These are phyloP conservation scores for Suhomyces terraborum DNA, from an alignment of 1,139 yeast genomes.

Conservation along the genomic window DNA sequence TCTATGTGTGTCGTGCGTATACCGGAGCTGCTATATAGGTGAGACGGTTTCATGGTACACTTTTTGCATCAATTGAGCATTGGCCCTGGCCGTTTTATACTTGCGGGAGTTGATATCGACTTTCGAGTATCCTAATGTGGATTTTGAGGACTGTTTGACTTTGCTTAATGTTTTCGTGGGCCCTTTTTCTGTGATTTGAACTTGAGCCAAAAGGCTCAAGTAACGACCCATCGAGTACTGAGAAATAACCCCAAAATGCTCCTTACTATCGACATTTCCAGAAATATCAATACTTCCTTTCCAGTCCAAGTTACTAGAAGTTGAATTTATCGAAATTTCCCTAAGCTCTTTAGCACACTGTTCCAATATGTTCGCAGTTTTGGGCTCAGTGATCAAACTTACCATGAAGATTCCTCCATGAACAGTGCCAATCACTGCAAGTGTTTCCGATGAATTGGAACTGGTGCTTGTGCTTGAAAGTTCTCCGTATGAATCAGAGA, in stretches of 20 bases:
- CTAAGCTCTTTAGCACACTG: conserved; percentile 4
- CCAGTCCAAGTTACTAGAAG: conserved; percentile 8
- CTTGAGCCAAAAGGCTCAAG: not conserved
- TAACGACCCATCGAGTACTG: conserved; percentile 5
- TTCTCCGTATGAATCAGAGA: not conserved
- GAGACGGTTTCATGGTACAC: conserved; percentile 1
- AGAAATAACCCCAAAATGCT: conserved; percentile 10
- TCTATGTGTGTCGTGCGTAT: conserved; percentile 7
- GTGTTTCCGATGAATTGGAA: too few species aligned
- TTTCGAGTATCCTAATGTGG: too few species aligned
- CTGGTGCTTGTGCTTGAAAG: not conserved
- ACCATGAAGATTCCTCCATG: conserved; percentile 37
- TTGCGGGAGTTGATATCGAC: conserved; percentile 1
- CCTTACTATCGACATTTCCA: conserved; percentile 5
- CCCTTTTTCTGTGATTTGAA: not conserved
- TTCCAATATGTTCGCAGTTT: conserved; percentile 1
- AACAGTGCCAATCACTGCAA: conserved; percentile 37
- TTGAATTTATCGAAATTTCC: conserved; percentile 3
- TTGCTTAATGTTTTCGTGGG: not conserved
- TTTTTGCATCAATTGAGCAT: conserved; percentile 9
- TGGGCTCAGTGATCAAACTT: conserved; percentile 9
- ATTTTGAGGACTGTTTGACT: too few species aligned
- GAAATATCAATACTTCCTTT: conserved; percentile 5
- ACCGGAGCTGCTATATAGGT: not conserved
- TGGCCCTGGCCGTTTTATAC: conserved; percentile 1